Evolutionary conservation across 1,284 basidiomycete genomes (phyloP).

Genomic region (Uromyces viciae-fabae): DNA sequence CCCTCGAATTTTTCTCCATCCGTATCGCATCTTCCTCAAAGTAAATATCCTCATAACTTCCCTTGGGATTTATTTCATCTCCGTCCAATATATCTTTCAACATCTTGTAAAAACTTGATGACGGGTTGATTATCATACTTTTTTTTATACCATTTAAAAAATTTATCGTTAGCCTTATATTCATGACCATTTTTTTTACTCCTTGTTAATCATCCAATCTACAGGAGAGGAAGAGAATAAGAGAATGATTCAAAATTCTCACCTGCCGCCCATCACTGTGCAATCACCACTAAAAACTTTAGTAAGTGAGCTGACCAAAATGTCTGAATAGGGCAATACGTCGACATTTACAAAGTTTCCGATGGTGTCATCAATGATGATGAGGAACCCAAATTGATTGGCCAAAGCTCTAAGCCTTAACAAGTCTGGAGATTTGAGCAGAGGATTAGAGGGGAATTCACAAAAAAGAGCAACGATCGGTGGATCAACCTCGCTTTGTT

Average conservation of each 20-base stretch:
- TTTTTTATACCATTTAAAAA: not conserved
- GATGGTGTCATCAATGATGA: constrained; percentile 92
- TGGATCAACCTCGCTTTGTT: constrained; percentile 55
- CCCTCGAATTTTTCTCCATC: constrained; percentile 95
- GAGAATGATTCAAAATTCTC: constrained; percentile 31
- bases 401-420: constrained; percentile 74
- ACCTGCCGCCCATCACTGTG: constrained; percentile 98
- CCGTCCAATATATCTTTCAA: constrained; percentile 65
- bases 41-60: constrained; percentile 77
- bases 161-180: not conserved
- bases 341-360: constrained; percentile 96
- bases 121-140: constrained; percentile 81
- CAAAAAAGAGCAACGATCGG: constrained; percentile 61
- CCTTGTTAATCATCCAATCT: not conserved
- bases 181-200: too few species aligned
- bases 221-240: not conserved
- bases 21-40: constrained; percentile 90
- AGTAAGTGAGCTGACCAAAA: constrained; percentile 87
- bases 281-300: constrained; percentile 93
- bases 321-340: constrained; percentile 80
- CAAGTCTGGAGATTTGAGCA: constrained; percentile 78
- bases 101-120: constrained; percentile 64
- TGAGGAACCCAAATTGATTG: constrained; percentile 79
- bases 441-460: constrained; percentile 91
- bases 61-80: constrained; percentile 23